These are phyloP conservation scores for Xerocomellus chrysenteron DNA, from an alignment of 768 basidiomycete species.

Conservation along the genomic window DNA sequence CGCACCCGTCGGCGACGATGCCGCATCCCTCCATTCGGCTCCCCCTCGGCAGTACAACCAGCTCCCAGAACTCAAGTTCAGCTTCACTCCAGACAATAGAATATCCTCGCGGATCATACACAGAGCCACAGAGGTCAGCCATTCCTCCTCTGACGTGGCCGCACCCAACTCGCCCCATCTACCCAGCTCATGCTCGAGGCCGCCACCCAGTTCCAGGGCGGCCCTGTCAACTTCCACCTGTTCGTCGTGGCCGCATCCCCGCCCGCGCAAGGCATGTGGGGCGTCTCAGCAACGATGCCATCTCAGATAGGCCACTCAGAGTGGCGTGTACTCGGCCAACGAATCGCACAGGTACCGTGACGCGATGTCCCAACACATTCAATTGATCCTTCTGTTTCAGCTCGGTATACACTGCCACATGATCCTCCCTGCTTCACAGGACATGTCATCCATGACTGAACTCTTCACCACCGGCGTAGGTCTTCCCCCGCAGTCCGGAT, in stretches of 20 bases:
- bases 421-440: constrained; percentile 46
- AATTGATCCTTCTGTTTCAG: constrained; percentile 36
- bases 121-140: constrained; percentile 45
- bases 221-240: constrained; percentile 45
- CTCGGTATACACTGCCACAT: constrained; percentile 58
- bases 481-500: neutral
- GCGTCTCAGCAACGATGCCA: constrained; percentile 23
- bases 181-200: constrained; percentile 30
- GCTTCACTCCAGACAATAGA: constrained; percentile 41
- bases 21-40: constrained; percentile 14
- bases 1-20: constrained; percentile 37
- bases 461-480: constrained; percentile 51
- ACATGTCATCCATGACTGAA: constrained; percentile 45
- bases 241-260: constrained; percentile 54
- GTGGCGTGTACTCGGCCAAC: constrained; percentile 44
- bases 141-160: neutral
- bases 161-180: neutral
- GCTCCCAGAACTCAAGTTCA: constrained; percentile 43
- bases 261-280: constrained; percentile 36
- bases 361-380: constrained; percentile 3
- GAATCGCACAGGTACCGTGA: constrained; percentile 43
- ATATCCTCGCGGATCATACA: constrained; percentile 45
- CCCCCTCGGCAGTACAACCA: constrained; percentile 44
- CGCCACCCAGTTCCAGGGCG: constrained; percentile 31
- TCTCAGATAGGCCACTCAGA: constrained; percentile 34